These are phyloP conservation scores for Elsinoe necatrix DNA, from an alignment of 2,329 filamentous ascomycete species.

Conservation along the genomic window DNA sequence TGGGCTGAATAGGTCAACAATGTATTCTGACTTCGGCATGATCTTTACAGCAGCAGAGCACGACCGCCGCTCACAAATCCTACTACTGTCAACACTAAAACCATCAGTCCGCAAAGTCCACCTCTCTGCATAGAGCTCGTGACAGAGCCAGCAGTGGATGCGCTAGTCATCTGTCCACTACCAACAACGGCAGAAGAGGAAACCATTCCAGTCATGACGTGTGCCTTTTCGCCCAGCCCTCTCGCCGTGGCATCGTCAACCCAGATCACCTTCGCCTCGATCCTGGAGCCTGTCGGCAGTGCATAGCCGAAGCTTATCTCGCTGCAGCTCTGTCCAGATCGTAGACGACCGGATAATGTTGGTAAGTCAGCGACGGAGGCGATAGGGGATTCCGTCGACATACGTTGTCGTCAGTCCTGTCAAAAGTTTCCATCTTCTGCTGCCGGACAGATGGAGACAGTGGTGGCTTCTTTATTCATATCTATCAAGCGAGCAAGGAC, in stretches of 20 bases:
- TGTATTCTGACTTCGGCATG: background rate
- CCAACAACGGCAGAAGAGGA: background rate
- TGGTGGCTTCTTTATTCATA: too few relatives aligned
- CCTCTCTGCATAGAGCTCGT: background rate
- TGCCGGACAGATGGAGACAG: too few relatives aligned
- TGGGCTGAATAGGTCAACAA: slow-evolving; percentile 44
- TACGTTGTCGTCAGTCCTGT: too few relatives aligned
- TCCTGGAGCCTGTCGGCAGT: background rate
- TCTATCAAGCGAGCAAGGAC: too few relatives aligned
- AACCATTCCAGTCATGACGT: background rate
- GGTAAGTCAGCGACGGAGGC: too few relatives aligned
- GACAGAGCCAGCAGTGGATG: background rate
- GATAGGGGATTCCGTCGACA: too few relatives aligned
- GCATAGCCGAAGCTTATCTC: background rate
- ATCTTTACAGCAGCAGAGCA: background rate
- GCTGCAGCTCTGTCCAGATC: background rate
- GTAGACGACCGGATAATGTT: too few relatives aligned
- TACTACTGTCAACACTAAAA: background rate
- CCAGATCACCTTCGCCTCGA: background rate
- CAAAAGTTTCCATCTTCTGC: too few relatives aligned
- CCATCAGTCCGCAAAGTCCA: background rate
- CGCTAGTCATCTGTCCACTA: background rate
- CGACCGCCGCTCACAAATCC: background rate
- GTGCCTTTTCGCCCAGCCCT: background rate
- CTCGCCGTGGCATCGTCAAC: background rate